These are phyloP conservation scores for Myrmaecium sp. DNA, from an alignment of 2,329 filamentous ascomycete genomes.

Conservation along the genomic window DNA sequence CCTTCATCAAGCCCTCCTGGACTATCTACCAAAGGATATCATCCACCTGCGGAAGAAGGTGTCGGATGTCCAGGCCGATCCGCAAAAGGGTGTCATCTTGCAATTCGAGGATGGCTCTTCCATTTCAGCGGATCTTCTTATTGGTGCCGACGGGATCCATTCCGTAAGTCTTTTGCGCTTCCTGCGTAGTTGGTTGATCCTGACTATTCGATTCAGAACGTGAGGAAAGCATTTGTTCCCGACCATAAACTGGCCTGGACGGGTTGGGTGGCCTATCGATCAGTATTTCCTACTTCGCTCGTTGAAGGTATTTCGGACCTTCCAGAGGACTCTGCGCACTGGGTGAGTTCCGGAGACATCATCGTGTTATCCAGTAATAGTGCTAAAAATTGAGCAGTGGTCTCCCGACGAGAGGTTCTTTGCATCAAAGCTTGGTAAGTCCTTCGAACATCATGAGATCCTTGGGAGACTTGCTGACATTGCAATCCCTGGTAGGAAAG, in stretches of 20 bases:
- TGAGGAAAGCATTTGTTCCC: conserved; percentile 3
- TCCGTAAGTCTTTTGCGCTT: conserved; percentile 15
- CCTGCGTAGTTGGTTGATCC: conserved; percentile 12
- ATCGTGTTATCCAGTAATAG: not conserved
- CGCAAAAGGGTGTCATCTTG: conserved; percentile 9
- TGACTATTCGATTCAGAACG: conserved; percentile 2
- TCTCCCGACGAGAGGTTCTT: conserved; percentile 18
- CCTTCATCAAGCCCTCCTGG: conserved; percentile 17
- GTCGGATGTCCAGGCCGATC: conserved; percentile 4
- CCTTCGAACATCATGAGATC: conserved; percentile 1
- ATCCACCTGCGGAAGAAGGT: conserved; percentile 17
- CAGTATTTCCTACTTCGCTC: conserved; percentile 18
- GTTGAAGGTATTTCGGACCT: conserved; percentile 15
- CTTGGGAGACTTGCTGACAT: no score
- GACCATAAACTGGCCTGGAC: conserved; percentile 12
- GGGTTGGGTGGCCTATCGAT: conserved; percentile 20
- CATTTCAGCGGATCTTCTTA: conserved; percentile 13
- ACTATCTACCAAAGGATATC: conserved; percentile 13
- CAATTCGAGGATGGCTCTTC: conserved; percentile 15
- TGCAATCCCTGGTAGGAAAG: conserved; percentile 8
- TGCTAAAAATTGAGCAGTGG: conserved; percentile 7
- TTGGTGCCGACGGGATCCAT: conserved; percentile 22
- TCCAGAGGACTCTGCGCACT: conserved; percentile 20
- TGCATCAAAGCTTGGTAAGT: conserved; percentile 11
- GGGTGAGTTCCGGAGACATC: conserved; percentile 2